Evolutionary conservation across 2,329 filamentous ascomycete genomes (phyloP), one percentile per base, ranked within the genome.

Genomic region (Aspergillus sp.): DNA sequence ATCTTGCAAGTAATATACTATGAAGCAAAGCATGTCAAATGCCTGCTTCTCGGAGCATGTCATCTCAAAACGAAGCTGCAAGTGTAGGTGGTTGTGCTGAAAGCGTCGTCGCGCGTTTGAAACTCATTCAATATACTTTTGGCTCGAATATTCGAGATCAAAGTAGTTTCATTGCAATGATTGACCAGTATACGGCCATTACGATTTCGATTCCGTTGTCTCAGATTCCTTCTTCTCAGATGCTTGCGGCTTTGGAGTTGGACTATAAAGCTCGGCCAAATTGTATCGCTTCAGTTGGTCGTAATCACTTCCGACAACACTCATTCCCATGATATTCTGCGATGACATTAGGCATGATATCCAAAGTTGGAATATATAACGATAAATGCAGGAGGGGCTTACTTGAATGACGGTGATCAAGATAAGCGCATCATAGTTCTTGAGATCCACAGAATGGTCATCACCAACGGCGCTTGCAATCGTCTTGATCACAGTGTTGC

Each of bases 251-350:
- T 62, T 63, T 19, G 70, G 63, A 7, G 69, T 71, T 45, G 76
- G 74, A 49, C 75, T 73, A 55, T 79, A 81, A 45, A 85, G 74
- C 62, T 85, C 82, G 39, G 80, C 75, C 43, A 84, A 62, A 60
- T 84, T 85, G 64, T 76, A 84, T 47, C 77, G 73, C 65, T 82
- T 84, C 52, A 85, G 68, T 53, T 72, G 66, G 47, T 84, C 81
- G 55, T 78, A 84, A 53, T 81, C 78, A 45, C 71, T 65, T 17
- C 74, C 76, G 4, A 83, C 78, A 7, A 84, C 80, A 53, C 80
- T 82, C 74, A 85, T 81, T 17, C 82, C 81, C 50, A 81, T 75
- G 7, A 84, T 64, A 55, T 82, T 83, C 81, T 83, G 54, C 38
- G 25, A 37, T 44, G 22, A 10, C 12, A 30, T 43, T 43, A 43